Evolutionary conservation across 2,329 filamentous ascomycete species (phyloP), one percentile per base, ranked within the genome.

Genomic region (Xylaria sp.): DNA sequence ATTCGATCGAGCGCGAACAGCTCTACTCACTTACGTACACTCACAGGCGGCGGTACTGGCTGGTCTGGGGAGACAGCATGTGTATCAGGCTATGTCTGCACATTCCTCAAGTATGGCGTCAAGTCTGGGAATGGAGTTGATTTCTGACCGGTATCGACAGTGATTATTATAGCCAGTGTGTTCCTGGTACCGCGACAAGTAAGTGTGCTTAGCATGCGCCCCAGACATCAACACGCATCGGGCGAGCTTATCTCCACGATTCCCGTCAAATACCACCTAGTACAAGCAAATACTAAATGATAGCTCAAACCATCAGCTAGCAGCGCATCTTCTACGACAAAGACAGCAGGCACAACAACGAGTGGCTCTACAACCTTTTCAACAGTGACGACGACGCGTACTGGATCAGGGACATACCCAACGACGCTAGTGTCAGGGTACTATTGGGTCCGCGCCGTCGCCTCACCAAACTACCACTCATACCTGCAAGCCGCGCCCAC

Each of bases 401-500:
- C 60, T 6, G 53, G 54, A 12, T 57, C 65, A 40, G 66, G 61
- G n/a, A 45, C 63, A 25, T 67, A 67, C 35, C 66, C 66, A 3
- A 67, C 60, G 11, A 67, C 66, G 19, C 52, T 67, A 7, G 54
- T 60, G 21, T 67, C 66, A 59, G 65, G 63, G 3, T 67, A 65
- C 43, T 66, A 64, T 46, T 68, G 66, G 64, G 49, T 68, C 15
- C 61, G 59, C n/a, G 66, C 66, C 11, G 66, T 66, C 9, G 66
- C 54, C 38, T 61, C 60, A 23, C 64, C 66, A 4, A 64, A 68
- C n/a, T 68, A 58, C 61, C 64, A 68, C 52, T 68, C 66, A 5
- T 66, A 68, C 49, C 47, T 66, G 15, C 64, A 68, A 61, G 66
- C 61, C 12, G 66, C 66, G n/a, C 64, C 64, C 4, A 66, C 61